Conservation (phyloP, 208 protist genomes). For the Leptomonas seymouri region DNA sequence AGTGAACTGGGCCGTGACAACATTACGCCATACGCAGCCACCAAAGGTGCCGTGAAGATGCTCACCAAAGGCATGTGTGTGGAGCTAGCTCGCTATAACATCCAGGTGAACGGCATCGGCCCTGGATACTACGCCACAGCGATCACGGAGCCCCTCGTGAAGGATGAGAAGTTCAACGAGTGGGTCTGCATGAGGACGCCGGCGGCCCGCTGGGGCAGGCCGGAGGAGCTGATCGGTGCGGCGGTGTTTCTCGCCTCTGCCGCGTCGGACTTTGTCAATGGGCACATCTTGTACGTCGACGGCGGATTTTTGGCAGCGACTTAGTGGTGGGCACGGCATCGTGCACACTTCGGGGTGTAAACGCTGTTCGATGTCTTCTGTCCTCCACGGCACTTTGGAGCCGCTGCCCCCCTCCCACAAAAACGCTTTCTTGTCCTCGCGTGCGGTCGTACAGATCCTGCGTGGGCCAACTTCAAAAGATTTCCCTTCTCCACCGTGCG, state of each 20-base stretch:
- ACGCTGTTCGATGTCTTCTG: too few relatives aligned
- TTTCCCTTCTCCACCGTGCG: too few relatives aligned
- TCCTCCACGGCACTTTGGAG: too few relatives aligned
- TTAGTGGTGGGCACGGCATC: too few relatives aligned
- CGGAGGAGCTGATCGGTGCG: conserved; percentile 37
- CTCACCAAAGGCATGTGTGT: conserved; percentile 52
- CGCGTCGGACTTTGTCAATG: conserved; percentile 32
- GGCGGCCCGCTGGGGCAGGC: conserved; percentile 26
- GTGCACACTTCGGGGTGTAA: too few relatives aligned
- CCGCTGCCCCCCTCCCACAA: too few relatives aligned
- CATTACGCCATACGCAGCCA: conserved; percentile 49
- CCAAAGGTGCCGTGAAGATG: conserved; percentile 51
- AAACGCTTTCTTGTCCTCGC: too few relatives aligned
- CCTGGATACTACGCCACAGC: conserved; percentile 38
- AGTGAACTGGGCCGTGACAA: conserved; percentile 30
- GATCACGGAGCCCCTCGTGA: conserved; percentile 31
- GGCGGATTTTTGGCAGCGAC: conserved; percentile 34
- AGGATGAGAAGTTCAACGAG: conserved; percentile 8
- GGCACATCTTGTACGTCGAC: conserved; percentile 35
- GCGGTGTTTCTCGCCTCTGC: conserved; percentile 38
- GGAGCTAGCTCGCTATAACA: conserved; percentile 37
- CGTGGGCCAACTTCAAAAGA: too few relatives aligned
- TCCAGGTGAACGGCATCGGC: conserved; percentile 53
- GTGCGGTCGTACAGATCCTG: too few relatives aligned
- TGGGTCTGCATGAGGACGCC: conserved; percentile 38